phyloP scores from a whole-genome alignment of 139 green algal species.

The Volvox reticuliferus region DNA sequence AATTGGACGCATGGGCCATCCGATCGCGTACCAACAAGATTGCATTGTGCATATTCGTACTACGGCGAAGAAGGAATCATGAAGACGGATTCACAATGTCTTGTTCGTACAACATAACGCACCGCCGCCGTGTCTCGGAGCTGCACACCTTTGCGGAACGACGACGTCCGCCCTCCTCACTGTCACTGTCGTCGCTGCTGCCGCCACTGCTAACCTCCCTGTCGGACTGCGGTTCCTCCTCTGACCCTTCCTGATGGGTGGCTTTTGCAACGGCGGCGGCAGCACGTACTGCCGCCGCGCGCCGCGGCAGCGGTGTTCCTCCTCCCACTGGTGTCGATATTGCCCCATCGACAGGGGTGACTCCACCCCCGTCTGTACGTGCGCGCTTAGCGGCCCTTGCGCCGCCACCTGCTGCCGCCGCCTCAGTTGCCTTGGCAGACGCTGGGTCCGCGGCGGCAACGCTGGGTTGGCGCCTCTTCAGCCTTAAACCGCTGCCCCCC shows the following conservation, averaged over 20 bases:
- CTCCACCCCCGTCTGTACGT: not conserved
- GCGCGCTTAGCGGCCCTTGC: not conserved
- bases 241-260: not conserved
- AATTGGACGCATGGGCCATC: no score
- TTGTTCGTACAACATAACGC: no score
- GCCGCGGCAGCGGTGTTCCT: conserved; percentile 14
- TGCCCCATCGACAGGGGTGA: not conserved
- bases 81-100: no score
- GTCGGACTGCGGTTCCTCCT: not conserved
- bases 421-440: not conserved
- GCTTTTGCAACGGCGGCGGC: not conserved
- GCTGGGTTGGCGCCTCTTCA: not conserved
- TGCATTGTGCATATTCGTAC: no score
- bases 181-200: not conserved
- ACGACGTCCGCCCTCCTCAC: not conserved
- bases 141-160: not conserved
- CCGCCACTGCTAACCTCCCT: not conserved
- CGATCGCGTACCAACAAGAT: no score
- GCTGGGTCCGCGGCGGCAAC: not conserved
- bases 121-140: no score
- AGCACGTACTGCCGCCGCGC: not conserved
- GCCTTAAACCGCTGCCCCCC: not conserved
- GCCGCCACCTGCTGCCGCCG: not conserved
- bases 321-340: not conserved
- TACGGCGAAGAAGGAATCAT: no score